Conservation (phyloP, 1,139 yeast species). For the Candida sojae region DNA sequence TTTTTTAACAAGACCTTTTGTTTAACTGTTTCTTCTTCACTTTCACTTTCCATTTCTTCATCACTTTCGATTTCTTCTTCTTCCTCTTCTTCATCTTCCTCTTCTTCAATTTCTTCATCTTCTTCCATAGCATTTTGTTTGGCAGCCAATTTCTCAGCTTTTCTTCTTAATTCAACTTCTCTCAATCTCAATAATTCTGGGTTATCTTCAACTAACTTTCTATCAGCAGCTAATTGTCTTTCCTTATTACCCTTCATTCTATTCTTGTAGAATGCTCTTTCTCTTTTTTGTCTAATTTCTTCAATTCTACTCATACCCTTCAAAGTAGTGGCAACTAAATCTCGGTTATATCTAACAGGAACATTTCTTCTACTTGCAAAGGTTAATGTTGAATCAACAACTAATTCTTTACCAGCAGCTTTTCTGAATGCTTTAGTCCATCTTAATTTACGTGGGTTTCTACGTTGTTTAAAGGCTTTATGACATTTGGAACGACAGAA, state of each 20-base stretch:
- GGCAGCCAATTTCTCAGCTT: slow-evolving; percentile 69
- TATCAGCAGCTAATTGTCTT: slow-evolving; percentile 79
- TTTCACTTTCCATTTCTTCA: slow-evolving; percentile 43
- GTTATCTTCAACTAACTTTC: slow-evolving; percentile 82
- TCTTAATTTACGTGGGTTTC: slow-evolving; percentile 96
- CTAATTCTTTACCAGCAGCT: slow-evolving; percentile 98
- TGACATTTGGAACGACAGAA: slow-evolving; percentile 99
- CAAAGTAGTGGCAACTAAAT: slow-evolving; percentile 88
- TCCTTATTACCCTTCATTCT: slow-evolving; percentile 98
- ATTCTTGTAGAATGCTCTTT: slow-evolving; percentile 97
- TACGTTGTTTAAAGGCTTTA: slow-evolving; percentile 94
- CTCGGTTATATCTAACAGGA: slow-evolving; percentile 97
- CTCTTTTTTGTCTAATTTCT: slow-evolving; percentile 94
- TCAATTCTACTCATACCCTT: slow-evolving; percentile 96
- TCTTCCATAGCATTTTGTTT: slow-evolving; percentile 54
- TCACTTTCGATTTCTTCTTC: slow-evolving; percentile 41
- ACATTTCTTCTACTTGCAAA: slow-evolving; percentile 97
- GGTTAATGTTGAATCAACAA: slow-evolving; percentile 93
- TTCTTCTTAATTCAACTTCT: slow-evolving; percentile 86
- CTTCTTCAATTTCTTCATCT: slow-evolving; percentile 44
- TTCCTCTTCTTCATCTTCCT: slow-evolving; percentile 25
- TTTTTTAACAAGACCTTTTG: slow-evolving; percentile 79
- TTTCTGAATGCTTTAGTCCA: slow-evolving; percentile 99
- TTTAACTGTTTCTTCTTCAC: slow-evolving; percentile 45
- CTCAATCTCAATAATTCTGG: slow-evolving; percentile 90